Base-by-base conservation (phyloP, 1,284 basidiomycete species). In the Polyporus tsugae region DNA sequence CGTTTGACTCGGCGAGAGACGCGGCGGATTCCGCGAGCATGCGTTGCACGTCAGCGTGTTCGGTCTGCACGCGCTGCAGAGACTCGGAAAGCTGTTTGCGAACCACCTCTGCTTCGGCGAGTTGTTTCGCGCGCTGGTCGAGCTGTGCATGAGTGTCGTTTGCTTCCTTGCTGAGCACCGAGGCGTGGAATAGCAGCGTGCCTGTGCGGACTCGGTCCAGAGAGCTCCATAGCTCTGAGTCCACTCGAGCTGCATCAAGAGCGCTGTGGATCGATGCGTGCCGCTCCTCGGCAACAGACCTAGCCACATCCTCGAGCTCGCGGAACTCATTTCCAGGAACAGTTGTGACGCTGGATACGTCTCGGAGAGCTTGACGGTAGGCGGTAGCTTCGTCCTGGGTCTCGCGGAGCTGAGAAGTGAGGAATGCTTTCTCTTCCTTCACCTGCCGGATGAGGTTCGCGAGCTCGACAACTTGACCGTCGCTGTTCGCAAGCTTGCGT, bases 401-500 rank as follows among this genome's bases (percentile, higher is more conserved):
- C 29, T 87, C 85, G 13, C 72, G 75, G 15, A 92, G 75, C 38
- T 82, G 80, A 6, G 76, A 73, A 0, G 72, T 64, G 29, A 92
- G 80, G n/a, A 86, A 73, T 7, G 67, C 68, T 67, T 86, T 90
- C 62, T 87, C 82, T 15, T 89, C 86, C 53, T 85, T 85, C 29
- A 81, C 80, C 39, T 88, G 85, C 38, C 89, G 87, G 72, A 91
- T 83, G 39, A 93, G 82, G 67, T 86, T 79, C 0, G 87, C 88
- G 13, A 94, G 80, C 71, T 92, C 91, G 15, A 82, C 76, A 15
- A 91, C 89, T 75, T 93, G 91, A 17, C 80, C 86, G 66, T 92
- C 89, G 10, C 90, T 82, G 73, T 91, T 91, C 41, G 86, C 87
- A 6, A 91, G 80, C 75, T 90, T 91, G 69, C 91, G 86, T 74